Conservation (phyloP, 1,284 basidiomycete species). For the Veloporphyrellus conicus region DNA sequence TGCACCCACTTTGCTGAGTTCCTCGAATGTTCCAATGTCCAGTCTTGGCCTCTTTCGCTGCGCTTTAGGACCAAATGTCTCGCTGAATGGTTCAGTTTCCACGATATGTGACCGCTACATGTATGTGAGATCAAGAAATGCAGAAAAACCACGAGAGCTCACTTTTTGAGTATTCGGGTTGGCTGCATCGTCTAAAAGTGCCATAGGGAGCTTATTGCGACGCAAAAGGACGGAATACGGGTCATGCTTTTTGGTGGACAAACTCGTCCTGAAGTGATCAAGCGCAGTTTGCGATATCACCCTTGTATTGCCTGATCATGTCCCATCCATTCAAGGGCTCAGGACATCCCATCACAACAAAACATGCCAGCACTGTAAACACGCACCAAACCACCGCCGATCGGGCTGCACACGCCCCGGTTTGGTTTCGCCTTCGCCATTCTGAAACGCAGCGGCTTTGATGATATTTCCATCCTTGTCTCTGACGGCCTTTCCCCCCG, state of each 20-base stretch:
- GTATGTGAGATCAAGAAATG: slow-evolving; percentile 2
- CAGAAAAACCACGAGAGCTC: slow-evolving; percentile 13
- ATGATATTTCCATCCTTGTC: slow-evolving; percentile 88
- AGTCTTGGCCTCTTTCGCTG: slow-evolving; percentile 86
- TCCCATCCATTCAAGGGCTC: slow-evolving; percentile 5
- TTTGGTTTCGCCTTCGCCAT: slow-evolving; percentile 81
- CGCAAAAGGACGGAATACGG: slow-evolving; percentile 91
- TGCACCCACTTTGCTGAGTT: slow-evolving; percentile 68
- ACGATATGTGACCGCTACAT: slow-evolving; percentile 81
- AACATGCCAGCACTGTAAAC: background rate
- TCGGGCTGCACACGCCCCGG: slow-evolving; percentile 91
- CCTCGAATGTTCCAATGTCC: slow-evolving; percentile 82
- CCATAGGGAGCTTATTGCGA: slow-evolving; percentile 94
- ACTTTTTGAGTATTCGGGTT: slow-evolving; percentile 79
- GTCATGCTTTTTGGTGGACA: slow-evolving; percentile 79
- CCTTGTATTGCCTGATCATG: slow-evolving; percentile 79
- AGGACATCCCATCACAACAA: slow-evolving; percentile 6
- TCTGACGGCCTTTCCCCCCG: slow-evolving; percentile 82
- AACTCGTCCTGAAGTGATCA: slow-evolving; percentile 89
- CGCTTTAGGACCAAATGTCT: slow-evolving; percentile 92
- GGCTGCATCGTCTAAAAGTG: slow-evolving; percentile 79
- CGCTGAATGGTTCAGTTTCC: slow-evolving; percentile 86
- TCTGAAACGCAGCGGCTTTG: slow-evolving; percentile 90
- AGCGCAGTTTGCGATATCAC: slow-evolving; percentile 95
- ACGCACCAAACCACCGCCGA: slow-evolving; percentile 90